These are phyloP conservation scores for Cichorium intybus DNA, from an alignment of 140 eudicot species.

Conservation along the genomic window DNA sequence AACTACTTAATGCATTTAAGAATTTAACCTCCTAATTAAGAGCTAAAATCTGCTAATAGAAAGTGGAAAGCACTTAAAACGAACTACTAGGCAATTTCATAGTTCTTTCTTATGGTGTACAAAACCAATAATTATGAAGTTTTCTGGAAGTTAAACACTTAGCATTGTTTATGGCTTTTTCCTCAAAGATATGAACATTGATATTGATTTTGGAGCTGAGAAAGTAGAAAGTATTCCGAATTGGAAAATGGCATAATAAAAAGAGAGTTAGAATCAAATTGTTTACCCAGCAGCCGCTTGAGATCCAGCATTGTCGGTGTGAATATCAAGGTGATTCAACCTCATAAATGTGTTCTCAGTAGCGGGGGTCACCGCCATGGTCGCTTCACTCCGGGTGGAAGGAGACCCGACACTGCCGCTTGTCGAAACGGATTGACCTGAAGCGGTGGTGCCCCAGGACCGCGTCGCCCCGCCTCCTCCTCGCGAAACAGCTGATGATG, in stretches of 20 bases:
- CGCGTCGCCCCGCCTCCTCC: constrained; percentile 56
- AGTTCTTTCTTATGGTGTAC: background rate
- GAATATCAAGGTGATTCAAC: constrained; percentile 71
- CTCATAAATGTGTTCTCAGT: constrained; percentile 43
- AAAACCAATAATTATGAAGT: background rate
- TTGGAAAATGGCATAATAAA: background rate
- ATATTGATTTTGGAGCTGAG: background rate
- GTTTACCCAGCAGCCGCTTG: constrained; percentile 70
- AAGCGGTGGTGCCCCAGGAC: constrained; percentile 79
- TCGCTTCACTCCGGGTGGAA: constrained; percentile 73
- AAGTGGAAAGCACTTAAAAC: background rate
- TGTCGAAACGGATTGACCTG: constrained; percentile 86
- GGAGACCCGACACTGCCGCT: constrained; percentile 91
- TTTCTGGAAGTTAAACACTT: constrained; percentile 4
- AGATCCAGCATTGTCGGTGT: constrained; percentile 67
- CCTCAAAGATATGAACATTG: background rate
- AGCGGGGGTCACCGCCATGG: constrained; percentile 54
- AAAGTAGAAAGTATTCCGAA: background rate
- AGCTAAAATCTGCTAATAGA: background rate
- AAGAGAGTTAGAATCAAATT: background rate
- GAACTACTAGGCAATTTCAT: background rate
- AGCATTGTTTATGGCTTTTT: background rate
- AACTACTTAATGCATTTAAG: background rate
- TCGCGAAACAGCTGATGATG: constrained; percentile 33
- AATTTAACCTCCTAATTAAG: background rate